Evolutionary conservation across 164 flowering plant genomes (phyloP).

Genomic region (Chimonanthus praecox): DNA sequence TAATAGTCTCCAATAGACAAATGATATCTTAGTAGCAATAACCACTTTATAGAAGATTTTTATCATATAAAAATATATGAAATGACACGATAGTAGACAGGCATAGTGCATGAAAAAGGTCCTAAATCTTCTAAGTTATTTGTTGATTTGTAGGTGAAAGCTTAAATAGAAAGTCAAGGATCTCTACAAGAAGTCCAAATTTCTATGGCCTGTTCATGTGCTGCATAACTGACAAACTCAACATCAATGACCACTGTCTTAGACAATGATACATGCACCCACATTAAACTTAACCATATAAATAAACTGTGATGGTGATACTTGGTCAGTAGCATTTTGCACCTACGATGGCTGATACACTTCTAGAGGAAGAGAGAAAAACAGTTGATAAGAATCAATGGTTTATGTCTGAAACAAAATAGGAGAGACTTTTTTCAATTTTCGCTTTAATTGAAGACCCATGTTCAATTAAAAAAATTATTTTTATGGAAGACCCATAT

Average conservation of each 20-base stretch:
- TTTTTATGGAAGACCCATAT: too few species aligned
- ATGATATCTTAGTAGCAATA: background rate
- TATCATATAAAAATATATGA: background rate
- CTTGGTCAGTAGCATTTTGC: background rate
- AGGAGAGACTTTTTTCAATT: too few species aligned
- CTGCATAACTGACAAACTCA: background rate
- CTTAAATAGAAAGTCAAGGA: background rate
- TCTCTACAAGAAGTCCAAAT: background rate
- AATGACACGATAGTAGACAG: constrained; percentile 1
- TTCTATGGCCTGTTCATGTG: background rate
- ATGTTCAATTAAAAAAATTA: too few species aligned
- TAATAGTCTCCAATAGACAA: background rate
- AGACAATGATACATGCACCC: background rate
- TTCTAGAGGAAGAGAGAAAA: too few species aligned
- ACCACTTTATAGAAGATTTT: background rate
- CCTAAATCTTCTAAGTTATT: background rate
- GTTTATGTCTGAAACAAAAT: too few species aligned
- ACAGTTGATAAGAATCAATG: too few species aligned
- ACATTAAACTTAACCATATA: background rate
- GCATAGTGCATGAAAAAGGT: background rate
- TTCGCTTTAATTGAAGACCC: too few species aligned
- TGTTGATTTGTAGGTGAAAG: background rate
- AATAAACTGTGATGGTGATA: background rate
- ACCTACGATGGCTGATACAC: background rate
- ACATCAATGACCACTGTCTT: background rate